A percentile compares a stretch with the other conserved stretches of the same genome.
phyloP scores from a whole-genome alignment of 805 yeast genomes.

The Ogataea paradorogensis region DNA sequence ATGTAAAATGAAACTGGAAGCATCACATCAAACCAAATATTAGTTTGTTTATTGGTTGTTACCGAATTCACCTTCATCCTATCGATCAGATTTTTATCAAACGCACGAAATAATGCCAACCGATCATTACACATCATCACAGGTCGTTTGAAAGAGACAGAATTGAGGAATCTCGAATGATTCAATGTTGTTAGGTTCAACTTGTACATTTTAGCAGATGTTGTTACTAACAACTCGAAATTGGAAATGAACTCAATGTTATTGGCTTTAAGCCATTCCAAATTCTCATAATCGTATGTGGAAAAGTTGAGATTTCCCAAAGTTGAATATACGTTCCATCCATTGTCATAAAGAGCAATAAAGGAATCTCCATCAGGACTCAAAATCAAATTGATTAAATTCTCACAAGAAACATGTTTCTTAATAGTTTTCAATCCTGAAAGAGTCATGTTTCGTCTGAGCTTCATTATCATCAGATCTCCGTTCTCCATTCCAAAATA shows the following conservation, averaged over 20 bases:
- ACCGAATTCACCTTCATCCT: constrained; percentile 26
- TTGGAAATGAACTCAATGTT: constrained; percentile 26
- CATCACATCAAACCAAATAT: constrained; percentile 45
- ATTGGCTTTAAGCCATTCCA: constrained; percentile 19
- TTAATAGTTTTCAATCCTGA: constrained; percentile 31
- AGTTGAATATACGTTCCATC: constrained; percentile 48
- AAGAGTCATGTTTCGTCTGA: constrained; percentile 33
- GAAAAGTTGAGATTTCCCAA: constrained; percentile 46
- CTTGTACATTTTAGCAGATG: constrained; percentile 30
- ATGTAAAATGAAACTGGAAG: constrained; percentile 45
- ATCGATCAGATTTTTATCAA: constrained; percentile 40
- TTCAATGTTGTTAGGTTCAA: constrained; percentile 26
- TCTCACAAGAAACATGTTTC: constrained; percentile 36
- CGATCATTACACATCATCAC: constrained; percentile 39
- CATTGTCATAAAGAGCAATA: constrained; percentile 31
- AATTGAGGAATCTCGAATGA: constrained; percentile 22
- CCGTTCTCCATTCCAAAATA: constrained; percentile 40
- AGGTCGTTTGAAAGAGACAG: constrained; percentile 36
- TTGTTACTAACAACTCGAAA: constrained; percentile 34
- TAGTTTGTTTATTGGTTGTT: constrained; percentile 36
- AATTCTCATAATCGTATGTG: constrained; percentile 35
- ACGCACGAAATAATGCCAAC: constrained; percentile 45
- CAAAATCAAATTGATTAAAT: constrained; percentile 28
- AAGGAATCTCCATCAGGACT: constrained; percentile 30
- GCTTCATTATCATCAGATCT: constrained; percentile 35